These are phyloP conservation scores for Clavariopsis aquatica DNA, from an alignment of 495 filamentous ascomycete genomes.

Conservation along the genomic window DNA sequence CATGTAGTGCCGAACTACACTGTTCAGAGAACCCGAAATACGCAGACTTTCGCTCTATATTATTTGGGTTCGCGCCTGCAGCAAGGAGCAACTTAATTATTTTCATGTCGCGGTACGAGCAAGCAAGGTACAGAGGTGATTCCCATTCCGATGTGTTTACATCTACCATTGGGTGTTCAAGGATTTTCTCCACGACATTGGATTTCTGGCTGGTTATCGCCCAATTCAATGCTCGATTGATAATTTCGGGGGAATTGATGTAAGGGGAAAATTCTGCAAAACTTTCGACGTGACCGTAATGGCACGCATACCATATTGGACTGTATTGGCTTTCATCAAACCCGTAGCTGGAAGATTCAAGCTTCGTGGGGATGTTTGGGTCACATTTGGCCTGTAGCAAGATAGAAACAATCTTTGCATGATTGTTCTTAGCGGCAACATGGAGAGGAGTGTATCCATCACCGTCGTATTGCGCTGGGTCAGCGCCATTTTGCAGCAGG, in stretches of 20 bases:
- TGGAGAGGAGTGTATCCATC: constrained; percentile 42
- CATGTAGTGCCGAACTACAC: neutral
- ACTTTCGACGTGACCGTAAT: constrained; percentile 3
- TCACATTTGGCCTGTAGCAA: constrained; percentile 41
- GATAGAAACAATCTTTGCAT: constrained; percentile 31
- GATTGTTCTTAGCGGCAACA: constrained; percentile 37
- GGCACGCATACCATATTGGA: constrained; percentile 4
- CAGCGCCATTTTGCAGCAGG: constrained; percentile 39
- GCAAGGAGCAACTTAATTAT: constrained; percentile 15
- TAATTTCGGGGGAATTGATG: neutral
- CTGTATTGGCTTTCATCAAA: neutral
- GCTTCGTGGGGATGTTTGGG: no score
- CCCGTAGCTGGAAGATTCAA: no score
- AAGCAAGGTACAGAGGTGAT: constrained; percentile 10
- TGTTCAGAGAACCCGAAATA: neutral
- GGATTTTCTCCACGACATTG: constrained; percentile 1
- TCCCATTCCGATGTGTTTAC: constrained; percentile 6
- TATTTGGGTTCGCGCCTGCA: constrained; percentile 12
- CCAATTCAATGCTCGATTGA: constrained; percentile 15
- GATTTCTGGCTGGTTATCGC: neutral
- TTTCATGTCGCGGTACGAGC: neutral
- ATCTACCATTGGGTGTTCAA: constrained; percentile 2
- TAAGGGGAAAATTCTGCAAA: constrained; percentile 6
- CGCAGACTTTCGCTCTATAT: neutral
- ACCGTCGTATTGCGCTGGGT: constrained; percentile 26